Conservation (phyloP, 2,329 filamentous ascomycete species). For the Phaeosphaeriaceae sp. region DNA sequence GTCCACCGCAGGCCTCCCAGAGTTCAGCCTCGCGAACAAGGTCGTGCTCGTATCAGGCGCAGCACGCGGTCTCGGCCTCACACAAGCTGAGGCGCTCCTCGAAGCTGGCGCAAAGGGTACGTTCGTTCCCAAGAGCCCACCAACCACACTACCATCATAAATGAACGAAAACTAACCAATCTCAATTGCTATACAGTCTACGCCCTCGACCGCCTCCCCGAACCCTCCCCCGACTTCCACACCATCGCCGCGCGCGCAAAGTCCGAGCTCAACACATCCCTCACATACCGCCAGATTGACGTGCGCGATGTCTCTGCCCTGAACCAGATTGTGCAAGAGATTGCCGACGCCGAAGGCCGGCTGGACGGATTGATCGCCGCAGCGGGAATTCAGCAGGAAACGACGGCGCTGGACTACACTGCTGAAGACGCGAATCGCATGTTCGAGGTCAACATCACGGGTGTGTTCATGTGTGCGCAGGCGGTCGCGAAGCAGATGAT, state of each 20-base stretch:
- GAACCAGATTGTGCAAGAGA: slow-evolving; percentile 70
- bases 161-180: no score
- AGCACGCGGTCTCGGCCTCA: slow-evolving; percentile 74
- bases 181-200: slow-evolving; percentile 58
- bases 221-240: slow-evolving; percentile 68
- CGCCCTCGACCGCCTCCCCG: slow-evolving; percentile 67
- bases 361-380: slow-evolving; percentile 81
- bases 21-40: slow-evolving; percentile 77
- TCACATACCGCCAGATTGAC: slow-evolving; percentile 81
- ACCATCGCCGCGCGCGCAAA: slow-evolving; percentile 68
- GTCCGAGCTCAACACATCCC: slow-evolving; percentile 68
- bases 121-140: not conserved
- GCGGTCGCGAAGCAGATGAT: slow-evolving; percentile 71
- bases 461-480: slow-evolving; percentile 69
- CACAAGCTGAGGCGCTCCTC: slow-evolving; percentile 74
- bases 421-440: slow-evolving; percentile 67
- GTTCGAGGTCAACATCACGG: slow-evolving; percentile 68
- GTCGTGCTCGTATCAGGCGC: slow-evolving; percentile 75
- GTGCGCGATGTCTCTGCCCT: slow-evolving; percentile 75
- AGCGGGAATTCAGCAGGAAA: slow-evolving; percentile 83
- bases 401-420: slow-evolving; percentile 78
- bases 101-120: slow-evolving; percentile 75
- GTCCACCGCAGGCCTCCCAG: slow-evolving; percentile 60
- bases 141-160: not conserved
- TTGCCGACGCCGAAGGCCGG: slow-evolving; percentile 73